Percentiles rank a stretch among this genome's conserved stretches.
Evolutionary conservation across 2,329 filamentous ascomycete species (phyloP).

Genomic region (Verticillium klebahnii): DNA sequence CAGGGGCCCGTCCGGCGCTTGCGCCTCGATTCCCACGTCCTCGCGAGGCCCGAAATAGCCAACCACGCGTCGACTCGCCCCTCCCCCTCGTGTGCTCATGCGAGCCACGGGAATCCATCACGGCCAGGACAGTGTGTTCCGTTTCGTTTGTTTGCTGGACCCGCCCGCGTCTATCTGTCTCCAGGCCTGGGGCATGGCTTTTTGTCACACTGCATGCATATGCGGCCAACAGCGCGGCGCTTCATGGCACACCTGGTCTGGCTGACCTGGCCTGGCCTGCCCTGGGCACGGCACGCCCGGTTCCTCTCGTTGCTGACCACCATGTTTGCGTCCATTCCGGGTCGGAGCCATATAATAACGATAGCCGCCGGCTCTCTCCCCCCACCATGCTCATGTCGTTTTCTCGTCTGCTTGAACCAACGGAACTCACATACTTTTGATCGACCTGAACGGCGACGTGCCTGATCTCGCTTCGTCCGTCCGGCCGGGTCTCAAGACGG

Average conservation of each 20-base stretch:
- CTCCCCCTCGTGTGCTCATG: neutral
- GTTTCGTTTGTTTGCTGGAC: slow-evolving; percentile 4
- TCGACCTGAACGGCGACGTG: neutral
- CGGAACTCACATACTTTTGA: neutral
- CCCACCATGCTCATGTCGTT: neutral
- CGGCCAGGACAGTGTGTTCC: neutral
- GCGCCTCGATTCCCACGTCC: neutral
- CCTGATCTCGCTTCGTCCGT: neutral
- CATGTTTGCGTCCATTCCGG: neutral
- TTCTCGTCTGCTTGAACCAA: neutral
- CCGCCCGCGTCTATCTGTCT: slow-evolving; percentile 3
- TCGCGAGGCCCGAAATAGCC: neutral
- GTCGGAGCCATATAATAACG: slow-evolving; percentile 5
- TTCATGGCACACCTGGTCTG: neutral
- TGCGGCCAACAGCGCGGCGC: slow-evolving; percentile 1
- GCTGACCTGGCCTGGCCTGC: neutral
- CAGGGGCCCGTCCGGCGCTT: neutral
- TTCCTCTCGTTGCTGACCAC: neutral
- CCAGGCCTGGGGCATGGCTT: neutral
- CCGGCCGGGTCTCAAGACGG: neutral
- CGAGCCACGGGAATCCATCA: neutral
- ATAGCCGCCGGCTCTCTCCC: slow-evolving; percentile 18
- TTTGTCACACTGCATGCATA: slow-evolving; percentile 5
- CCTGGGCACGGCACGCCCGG: neutral
- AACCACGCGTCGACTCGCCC: slow-evolving; percentile 1